These are phyloP conservation scores for Carex littledalei DNA, from an alignment of 176 grass and related monocot genomes.

Conservation along the genomic window DNA sequence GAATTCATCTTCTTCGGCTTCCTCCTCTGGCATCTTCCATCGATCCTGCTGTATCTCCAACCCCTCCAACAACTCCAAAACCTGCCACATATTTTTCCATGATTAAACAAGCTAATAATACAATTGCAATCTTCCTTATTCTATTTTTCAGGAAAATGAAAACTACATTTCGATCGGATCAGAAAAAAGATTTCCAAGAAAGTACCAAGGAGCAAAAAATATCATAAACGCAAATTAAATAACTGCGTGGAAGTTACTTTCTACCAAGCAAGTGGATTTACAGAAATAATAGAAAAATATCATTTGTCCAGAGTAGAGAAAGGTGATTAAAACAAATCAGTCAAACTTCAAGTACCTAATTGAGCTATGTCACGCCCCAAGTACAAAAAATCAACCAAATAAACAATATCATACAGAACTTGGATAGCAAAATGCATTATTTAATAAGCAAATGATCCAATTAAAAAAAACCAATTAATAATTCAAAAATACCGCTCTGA, in stretches of 20 bases:
- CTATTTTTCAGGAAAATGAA: background rate
- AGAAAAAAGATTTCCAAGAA: background rate
- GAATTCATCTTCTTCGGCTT: conserved; percentile 32
- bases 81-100: conserved; percentile 34
- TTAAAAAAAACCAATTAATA: background rate
- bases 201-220: background rate
- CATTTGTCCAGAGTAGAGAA: background rate
- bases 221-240: background rate
- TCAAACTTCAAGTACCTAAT: background rate
- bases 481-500: background rate
- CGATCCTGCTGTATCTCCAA: conserved; percentile 57
- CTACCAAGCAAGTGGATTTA: background rate
- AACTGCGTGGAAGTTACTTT: background rate
- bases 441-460: background rate
- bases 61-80: conserved; percentile 69
- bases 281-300: background rate
- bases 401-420: background rate
- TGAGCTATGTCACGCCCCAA: background rate
- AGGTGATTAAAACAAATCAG: background rate
- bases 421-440: conserved; percentile 9
- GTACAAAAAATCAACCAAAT: background rate
- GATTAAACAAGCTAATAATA: background rate
- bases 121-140: background rate
- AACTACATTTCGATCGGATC: background rate
- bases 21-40: conserved; percentile 60